A percentile compares a stretch with the other conserved stretches of the same genome.
Evolutionary conservation across 371 early-diverging fungal species (phyloP).

Genomic region (Massospora cicadina): DNA sequence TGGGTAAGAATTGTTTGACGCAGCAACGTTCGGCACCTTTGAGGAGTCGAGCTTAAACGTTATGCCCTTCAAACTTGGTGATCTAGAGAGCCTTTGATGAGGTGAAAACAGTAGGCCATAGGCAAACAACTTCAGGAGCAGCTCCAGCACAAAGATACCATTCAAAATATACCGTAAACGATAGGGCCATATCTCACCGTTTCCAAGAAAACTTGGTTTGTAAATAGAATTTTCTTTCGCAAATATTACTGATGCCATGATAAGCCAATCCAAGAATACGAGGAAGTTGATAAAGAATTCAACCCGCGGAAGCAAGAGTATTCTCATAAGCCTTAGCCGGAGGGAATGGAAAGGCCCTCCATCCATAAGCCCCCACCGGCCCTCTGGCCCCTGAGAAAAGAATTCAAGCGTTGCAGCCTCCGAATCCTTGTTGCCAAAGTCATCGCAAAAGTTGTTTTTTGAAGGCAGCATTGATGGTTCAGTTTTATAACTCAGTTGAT

Average conservation of each 20-base stretch:
- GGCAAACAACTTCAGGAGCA: background rate
- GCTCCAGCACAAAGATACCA: background rate
- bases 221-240: background rate
- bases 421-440: background rate
- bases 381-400: background rate
- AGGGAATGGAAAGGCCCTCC: background rate
- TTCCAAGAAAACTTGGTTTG: background rate
- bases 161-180: background rate
- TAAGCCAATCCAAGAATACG: constrained; percentile 2
- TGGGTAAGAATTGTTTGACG: no score
- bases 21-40: no score
- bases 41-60: no score
- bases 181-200: background rate
- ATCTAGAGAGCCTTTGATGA: background rate
- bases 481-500: background rate
- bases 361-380: no score
- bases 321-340: background rate
- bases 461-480: background rate
- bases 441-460: background rate
- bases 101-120: background rate
- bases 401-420: background rate
- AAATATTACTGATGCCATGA: background rate
- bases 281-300: background rate
- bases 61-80: background rate
- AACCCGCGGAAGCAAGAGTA: background rate